These are phyloP conservation scores for Lasiodiplodia citricola DNA, from an alignment of 2,329 filamentous ascomycete genomes.

Conservation along the genomic window DNA sequence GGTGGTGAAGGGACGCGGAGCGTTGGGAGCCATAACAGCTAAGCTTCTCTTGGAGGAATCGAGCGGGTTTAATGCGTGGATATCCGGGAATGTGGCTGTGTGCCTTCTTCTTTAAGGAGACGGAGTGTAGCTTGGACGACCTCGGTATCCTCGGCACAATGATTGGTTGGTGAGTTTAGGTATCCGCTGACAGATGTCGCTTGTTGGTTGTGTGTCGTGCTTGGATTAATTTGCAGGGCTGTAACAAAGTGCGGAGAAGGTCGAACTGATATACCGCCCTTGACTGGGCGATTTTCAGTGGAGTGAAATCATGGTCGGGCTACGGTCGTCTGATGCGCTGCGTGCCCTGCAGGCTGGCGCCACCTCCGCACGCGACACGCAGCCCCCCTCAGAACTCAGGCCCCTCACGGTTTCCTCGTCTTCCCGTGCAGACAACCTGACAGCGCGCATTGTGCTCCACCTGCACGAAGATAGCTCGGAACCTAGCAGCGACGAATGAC, in stretches of 20 bases:
- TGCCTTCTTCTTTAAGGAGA: background rate
- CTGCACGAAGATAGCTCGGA: conserved; percentile 6
- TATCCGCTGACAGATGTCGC: background rate
- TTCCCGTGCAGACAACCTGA: background rate
- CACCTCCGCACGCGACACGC: conserved; percentile 20
- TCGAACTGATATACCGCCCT: conserved; percentile 7
- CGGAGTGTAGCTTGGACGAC: background rate
- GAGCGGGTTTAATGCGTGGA: background rate
- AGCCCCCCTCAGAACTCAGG: background rate
- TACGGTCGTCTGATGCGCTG: conserved; percentile 17
- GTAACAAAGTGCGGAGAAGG: background rate
- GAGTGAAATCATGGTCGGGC: conserved; percentile 13
- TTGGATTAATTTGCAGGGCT: conserved; percentile 7
- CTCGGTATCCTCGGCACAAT: conserved; percentile 18
- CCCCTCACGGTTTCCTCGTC: background rate
- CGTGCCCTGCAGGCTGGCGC: background rate
- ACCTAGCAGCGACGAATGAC: background rate
- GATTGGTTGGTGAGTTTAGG: background rate
- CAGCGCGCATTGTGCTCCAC: background rate
- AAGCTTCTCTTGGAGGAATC: background rate
- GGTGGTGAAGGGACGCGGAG: conserved; percentile 26
- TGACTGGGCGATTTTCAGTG: background rate
- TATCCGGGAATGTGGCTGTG: conserved; percentile 5
- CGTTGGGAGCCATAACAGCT: conserved; percentile 16
- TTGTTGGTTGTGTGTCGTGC: background rate